Conservation (phyloP, 2,329 filamentous ascomycete species). For the Cladosporium sp. region DNA sequence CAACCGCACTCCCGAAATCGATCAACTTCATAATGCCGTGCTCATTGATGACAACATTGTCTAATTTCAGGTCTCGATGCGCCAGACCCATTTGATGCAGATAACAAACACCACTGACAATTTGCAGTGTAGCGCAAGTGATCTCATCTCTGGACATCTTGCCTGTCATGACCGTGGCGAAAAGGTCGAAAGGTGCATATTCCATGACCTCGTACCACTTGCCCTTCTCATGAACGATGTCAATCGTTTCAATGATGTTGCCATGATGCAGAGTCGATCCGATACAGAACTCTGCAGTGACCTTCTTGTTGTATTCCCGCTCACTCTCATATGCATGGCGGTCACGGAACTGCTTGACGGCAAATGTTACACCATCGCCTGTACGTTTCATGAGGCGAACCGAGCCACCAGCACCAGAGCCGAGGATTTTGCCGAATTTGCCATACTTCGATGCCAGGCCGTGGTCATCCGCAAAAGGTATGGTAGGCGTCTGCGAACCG, state of each 20-base stretch:
- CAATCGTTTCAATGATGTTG: slow-evolving; percentile 96
- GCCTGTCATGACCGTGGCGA: slow-evolving; percentile 98
- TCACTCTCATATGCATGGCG: slow-evolving; percentile 90
- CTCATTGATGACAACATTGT: slow-evolving; percentile 96
- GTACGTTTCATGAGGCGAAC: slow-evolving; percentile 91
- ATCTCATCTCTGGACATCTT: slow-evolving; percentile 93
- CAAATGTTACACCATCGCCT: slow-evolving; percentile 89
- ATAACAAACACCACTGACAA: slow-evolving; percentile 89
- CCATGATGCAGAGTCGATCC: slow-evolving; percentile 95
- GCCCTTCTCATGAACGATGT: slow-evolving; percentile 89
- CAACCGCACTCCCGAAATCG: slow-evolving; percentile 94
- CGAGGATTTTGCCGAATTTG: slow-evolving; percentile 89
- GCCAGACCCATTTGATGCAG: slow-evolving; percentile 92
- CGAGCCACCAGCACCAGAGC: slow-evolving; percentile 89
- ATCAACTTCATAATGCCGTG: slow-evolving; percentile 99
- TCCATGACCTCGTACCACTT: slow-evolving; percentile 99
- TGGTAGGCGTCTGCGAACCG: slow-evolving; percentile 38
- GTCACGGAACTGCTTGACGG: slow-evolving; percentile 93
- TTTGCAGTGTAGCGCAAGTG: slow-evolving; percentile 86
- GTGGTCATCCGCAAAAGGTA: slow-evolving; percentile 93
- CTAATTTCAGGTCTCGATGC: slow-evolving; percentile 90
- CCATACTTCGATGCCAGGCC: slow-evolving; percentile 87
- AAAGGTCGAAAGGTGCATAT: slow-evolving; percentile 91
- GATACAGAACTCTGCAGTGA: slow-evolving; percentile 97
- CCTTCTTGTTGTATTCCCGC: slow-evolving; percentile 94